Conservation (phyloP, 2,329 filamentous ascomycete species). For the Phialophora tarda region DNA sequence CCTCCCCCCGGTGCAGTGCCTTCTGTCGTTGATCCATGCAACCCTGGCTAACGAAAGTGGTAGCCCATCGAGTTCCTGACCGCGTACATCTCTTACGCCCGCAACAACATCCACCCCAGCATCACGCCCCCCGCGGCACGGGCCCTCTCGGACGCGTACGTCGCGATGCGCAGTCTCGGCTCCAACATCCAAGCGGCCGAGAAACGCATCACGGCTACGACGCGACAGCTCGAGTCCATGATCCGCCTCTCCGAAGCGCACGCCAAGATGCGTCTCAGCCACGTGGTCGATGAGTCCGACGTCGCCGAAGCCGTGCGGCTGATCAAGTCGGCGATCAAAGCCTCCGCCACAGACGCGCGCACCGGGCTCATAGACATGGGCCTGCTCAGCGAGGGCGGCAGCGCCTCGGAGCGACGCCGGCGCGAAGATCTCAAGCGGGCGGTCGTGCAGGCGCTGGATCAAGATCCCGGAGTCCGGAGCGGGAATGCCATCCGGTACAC, state of each 20-base stretch:
- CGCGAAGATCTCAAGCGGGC: conserved; percentile 84
- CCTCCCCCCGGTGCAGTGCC: background rate
- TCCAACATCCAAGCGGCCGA: conserved; percentile 85
- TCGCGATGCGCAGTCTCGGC: conserved; percentile 92
- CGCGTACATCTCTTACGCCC: conserved; percentile 95
- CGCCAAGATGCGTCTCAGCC: conserved; percentile 91
- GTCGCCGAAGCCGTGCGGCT: conserved; percentile 89
- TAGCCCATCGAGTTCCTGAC: conserved; percentile 94
- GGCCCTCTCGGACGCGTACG: conserved; percentile 84
- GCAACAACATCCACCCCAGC: conserved; percentile 79
- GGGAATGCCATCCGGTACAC: conserved; percentile 73
- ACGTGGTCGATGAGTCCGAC: conserved; percentile 76
- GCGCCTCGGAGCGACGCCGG: conserved; percentile 80
- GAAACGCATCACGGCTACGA: conserved; percentile 96
- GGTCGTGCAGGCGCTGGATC: conserved; percentile 75
- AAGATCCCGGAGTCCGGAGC: conserved; percentile 51
- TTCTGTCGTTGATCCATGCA: background rate
- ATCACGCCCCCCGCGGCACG: conserved; percentile 80
- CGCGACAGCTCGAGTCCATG: conserved; percentile 96
- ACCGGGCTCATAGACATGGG: conserved; percentile 96
- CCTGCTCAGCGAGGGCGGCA: conserved; percentile 90
- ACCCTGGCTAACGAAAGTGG: conserved; percentile 14
- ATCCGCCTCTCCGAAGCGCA: conserved; percentile 95
- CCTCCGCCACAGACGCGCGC: conserved; percentile 90
- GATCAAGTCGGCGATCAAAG: conserved; percentile 93